A percentile compares a stretch with the other conserved stretches of the same genome.
Evolutionary conservation across 208 protist species (phyloP).

Genomic region (Trichomonas tenax): DNA sequence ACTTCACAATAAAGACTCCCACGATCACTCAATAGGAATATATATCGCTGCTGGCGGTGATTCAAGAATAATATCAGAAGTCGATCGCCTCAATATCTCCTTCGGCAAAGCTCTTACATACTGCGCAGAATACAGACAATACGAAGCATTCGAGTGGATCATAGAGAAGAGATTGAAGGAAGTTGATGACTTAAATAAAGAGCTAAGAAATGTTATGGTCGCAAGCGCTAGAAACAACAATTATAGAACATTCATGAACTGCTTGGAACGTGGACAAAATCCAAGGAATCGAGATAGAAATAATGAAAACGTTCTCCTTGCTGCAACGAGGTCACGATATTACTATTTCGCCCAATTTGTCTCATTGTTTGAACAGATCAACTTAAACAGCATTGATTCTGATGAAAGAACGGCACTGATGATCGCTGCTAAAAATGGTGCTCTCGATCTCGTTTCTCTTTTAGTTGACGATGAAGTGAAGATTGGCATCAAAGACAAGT

Average conservation of each 20-base stretch:
- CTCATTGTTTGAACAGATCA: not conserved
- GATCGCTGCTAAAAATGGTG: not conserved
- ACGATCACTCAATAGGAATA: not conserved
- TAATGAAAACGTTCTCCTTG: not conserved
- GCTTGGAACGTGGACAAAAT: not conserved
- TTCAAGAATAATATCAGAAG: not conserved
- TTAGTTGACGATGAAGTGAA: not conserved
- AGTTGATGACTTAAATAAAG: not conserved
- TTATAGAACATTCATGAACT: not conserved
- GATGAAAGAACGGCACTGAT: not conserved
- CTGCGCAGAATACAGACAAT: not conserved
- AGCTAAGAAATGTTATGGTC: not conserved
- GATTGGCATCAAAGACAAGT: not conserved
- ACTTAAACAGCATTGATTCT: not conserved
- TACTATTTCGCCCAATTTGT: not conserved
- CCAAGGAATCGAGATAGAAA: not conserved
- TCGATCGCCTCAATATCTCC: not conserved
- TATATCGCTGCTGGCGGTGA: not conserved
- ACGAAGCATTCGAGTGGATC: not conserved
- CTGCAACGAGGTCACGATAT: not conserved
- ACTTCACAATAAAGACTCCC: not conserved
- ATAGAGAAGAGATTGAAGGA: not conserved
- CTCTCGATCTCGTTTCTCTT: not conserved
- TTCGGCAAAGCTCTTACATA: not conserved
- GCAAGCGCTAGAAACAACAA: not conserved